These are phyloP conservation scores for Platanus orientalis DNA, from an alignment of 164 flowering plant species.

Conservation along the genomic window DNA sequence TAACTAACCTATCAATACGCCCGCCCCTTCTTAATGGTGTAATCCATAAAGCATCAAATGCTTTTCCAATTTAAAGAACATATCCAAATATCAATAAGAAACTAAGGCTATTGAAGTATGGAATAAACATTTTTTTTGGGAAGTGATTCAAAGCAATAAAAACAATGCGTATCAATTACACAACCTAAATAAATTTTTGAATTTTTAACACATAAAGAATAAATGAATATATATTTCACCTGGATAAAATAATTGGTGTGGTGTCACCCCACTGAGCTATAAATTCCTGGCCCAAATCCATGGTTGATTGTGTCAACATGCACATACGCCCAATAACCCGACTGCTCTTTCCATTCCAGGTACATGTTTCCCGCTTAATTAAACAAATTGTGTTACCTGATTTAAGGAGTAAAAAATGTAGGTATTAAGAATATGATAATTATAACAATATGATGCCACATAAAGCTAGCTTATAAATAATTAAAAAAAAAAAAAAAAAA, in stretches of 20 bases:
- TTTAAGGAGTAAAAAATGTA: constrained; percentile 2
- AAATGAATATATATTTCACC: constrained; percentile 29
- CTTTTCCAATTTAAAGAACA: no score
- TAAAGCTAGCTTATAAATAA: not conserved
- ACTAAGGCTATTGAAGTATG: no score
- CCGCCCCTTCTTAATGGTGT: no score
- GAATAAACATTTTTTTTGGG: no score
- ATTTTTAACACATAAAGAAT: no score
- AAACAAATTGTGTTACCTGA: constrained; percentile 94
- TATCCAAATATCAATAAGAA: no score
- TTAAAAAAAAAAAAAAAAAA: no score
- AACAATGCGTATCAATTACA: no score
- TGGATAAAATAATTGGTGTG: constrained; percentile 73
- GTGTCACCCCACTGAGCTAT: constrained; percentile 58
- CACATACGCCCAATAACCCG: constrained; percentile 68
- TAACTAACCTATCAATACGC: no score
- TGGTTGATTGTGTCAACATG: constrained; percentile 71
- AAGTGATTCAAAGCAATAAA: no score
- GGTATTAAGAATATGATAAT: not conserved
- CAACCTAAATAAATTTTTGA: no score
- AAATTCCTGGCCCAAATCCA: constrained; percentile 83
- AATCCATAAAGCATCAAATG: no score
- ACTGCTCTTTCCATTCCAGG: constrained; percentile 89
- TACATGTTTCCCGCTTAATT: constrained; percentile 93
- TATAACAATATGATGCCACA: not conserved